Conservation (phyloP, 768 basidiomycete genomes). For the Leccinum boreale region DNA sequence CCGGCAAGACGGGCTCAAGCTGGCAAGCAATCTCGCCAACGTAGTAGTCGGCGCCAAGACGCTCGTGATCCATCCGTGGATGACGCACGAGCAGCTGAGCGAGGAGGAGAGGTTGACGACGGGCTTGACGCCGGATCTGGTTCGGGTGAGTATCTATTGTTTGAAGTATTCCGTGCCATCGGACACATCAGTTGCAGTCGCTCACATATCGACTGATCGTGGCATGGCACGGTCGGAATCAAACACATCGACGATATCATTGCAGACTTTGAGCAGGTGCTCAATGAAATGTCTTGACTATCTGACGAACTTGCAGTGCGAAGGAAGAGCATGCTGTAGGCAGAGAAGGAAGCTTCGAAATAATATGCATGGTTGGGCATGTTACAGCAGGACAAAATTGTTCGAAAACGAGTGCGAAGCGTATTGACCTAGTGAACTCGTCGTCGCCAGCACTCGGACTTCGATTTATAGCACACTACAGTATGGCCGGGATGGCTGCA, state of each 20-base stretch:
- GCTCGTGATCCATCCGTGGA: slow-evolving; percentile 56
- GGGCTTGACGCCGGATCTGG: slow-evolving; percentile 54
- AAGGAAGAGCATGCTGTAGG: not conserved
- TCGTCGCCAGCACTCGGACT: too few species aligned
- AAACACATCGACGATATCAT: slow-evolving; percentile 46
- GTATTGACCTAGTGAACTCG: too few species aligned
- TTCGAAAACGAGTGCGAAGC: too few species aligned
- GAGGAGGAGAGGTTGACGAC: slow-evolving; percentile 44
- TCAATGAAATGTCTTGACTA: slow-evolving; percentile 18
- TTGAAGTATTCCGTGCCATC: too few species aligned
- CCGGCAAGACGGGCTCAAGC: too few species aligned
- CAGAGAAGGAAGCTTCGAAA: not conserved
- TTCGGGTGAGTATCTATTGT: slow-evolving; percentile 40
- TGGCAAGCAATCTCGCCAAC: slow-evolving; percentile 41
- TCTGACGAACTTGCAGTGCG: not conserved
- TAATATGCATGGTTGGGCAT: too few species aligned
- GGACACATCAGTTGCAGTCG: too few species aligned
- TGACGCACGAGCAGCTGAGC: slow-evolving; percentile 56
- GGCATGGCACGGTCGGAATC: slow-evolving; percentile 38
- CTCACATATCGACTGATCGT: not conserved
- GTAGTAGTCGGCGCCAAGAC: slow-evolving; percentile 67
- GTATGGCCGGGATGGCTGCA: too few species aligned
- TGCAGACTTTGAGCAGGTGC: slow-evolving; percentile 42
- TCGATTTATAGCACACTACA: too few species aligned
- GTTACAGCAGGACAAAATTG: too few species aligned